These are phyloP conservation scores for Exophiala aquamarina DNA, from an alignment of 2,329 filamentous ascomycete species.

Conservation along the genomic window DNA sequence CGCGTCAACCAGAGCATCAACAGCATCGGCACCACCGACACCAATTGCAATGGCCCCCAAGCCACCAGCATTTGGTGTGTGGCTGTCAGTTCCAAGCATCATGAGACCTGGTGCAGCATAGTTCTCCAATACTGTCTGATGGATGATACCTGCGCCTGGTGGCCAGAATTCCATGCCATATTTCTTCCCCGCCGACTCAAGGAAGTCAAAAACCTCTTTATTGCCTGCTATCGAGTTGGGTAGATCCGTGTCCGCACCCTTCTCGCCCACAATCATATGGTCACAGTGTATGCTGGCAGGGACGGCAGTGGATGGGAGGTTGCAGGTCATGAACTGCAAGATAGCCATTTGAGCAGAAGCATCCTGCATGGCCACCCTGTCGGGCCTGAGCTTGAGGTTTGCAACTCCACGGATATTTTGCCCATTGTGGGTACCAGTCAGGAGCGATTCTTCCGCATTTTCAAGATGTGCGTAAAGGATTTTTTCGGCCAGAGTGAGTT, in stretches of 20 bases:
- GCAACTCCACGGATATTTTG: slow-evolving; percentile 79
- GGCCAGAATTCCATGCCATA: slow-evolving; percentile 97
- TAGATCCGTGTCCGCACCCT: slow-evolving; percentile 83
- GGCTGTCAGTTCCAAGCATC: slow-evolving; percentile 98
- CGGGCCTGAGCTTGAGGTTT: slow-evolving; percentile 94
- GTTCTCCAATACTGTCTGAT: slow-evolving; percentile 97
- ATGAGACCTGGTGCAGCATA: slow-evolving; percentile 95
- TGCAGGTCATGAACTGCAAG: slow-evolving; percentile 97
- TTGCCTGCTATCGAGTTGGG: slow-evolving; percentile 84
- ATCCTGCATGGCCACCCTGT: slow-evolving; percentile 98
- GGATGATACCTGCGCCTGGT: slow-evolving; percentile 90
- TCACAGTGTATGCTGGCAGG: slow-evolving; percentile 98
- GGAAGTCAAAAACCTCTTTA: slow-evolving; percentile 95
- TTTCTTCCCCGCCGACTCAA: slow-evolving; percentile 86
- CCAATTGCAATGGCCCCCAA: slow-evolving; percentile 92
- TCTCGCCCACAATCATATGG: slow-evolving; percentile 95
- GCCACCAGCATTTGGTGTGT: slow-evolving; percentile 96
- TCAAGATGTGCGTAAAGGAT: slow-evolving; percentile 96
- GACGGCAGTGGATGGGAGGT: slow-evolving; percentile 82
- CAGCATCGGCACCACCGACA: slow-evolving; percentile 94
- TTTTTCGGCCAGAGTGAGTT: slow-evolving; percentile 91
- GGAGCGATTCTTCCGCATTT: slow-evolving; percentile 82
- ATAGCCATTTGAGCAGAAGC: slow-evolving; percentile 98
- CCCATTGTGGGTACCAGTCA: slow-evolving; percentile 80
- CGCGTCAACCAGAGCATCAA: slow-evolving; percentile 92